Evolutionary conservation across 257 asterid species (phyloP).

Genomic region (Hygrophila difformis): DNA sequence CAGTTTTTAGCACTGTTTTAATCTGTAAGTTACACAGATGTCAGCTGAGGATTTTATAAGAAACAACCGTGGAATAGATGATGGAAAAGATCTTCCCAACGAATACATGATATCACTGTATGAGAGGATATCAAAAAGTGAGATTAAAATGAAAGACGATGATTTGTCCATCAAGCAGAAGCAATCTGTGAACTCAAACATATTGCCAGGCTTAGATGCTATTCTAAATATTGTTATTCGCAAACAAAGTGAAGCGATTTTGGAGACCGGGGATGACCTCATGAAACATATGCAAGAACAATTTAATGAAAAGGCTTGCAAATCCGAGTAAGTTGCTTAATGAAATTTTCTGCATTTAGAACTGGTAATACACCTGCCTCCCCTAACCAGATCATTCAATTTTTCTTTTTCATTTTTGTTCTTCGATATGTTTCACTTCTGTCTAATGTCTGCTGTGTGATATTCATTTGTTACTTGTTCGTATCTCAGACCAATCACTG

Average conservation of each 20-base stretch:
- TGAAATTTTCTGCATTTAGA: constrained; percentile 18
- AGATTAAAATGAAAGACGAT: constrained; percentile 97
- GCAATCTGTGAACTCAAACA: constrained; percentile 80
- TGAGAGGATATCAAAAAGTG: constrained; percentile 84
- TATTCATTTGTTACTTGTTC: too few relatives aligned
- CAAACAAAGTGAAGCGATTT: constrained; percentile 66
- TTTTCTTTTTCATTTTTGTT: constrained; percentile 8
- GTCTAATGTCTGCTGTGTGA: too few relatives aligned
- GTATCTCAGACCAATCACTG: too few relatives aligned
- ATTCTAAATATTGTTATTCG: constrained; percentile 89
- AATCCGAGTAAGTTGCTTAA: constrained; percentile 76
- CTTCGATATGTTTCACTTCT: neutral
- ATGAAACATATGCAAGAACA: constrained; percentile 99
- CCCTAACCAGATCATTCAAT: too few relatives aligned
- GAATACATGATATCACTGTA: constrained; percentile 88
- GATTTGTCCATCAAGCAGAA: constrained; percentile 76
- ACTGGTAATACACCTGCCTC: constrained; percentile 9
- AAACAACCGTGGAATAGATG: constrained; percentile 97
- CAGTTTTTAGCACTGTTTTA: constrained; percentile 13
- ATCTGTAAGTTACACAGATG: constrained; percentile 54
- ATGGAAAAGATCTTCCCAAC: constrained; percentile 92
- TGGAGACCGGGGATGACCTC: constrained; percentile 88
- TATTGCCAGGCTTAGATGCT: constrained; percentile 72
- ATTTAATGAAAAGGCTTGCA: constrained; percentile 98
- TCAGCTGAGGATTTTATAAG: constrained; percentile 89